Conservation (phyloP, 257 asterid species). For the Ocimum tenuiflorum region DNA sequence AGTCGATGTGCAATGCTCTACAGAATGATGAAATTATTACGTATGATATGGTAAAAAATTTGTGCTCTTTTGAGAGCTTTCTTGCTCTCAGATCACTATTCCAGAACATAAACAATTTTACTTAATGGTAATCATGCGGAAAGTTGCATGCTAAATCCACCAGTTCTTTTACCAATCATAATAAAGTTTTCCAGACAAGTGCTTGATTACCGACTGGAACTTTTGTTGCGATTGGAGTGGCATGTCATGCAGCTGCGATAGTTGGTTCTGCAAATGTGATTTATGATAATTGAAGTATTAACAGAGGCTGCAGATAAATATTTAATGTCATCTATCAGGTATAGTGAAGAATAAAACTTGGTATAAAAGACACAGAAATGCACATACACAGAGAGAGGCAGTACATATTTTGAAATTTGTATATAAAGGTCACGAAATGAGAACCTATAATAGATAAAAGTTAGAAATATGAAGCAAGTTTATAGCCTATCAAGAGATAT, state of each 20-base stretch:
- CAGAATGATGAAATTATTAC: not conserved
- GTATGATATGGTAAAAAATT: not conserved
- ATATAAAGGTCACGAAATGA: too few species aligned
- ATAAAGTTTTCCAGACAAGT: not conserved
- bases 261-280: slow-evolving; percentile 53
- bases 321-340: not conserved
- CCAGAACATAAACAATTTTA: slow-evolving; percentile 1
- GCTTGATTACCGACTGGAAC: slow-evolving; percentile 55
- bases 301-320: not conserved
- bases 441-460: too few species aligned
- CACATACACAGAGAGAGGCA: not conserved
- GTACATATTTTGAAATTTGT: not conserved
- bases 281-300: slow-evolving; percentile 15
- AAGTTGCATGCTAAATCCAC: slow-evolving; percentile 11
- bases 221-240: slow-evolving; percentile 67
- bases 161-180: slow-evolving; percentile 7
- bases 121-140: not conserved
- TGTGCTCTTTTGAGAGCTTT: not conserved
- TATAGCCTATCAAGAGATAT: not conserved
- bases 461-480: not conserved
- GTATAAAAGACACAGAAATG: slow-evolving; percentile 7
- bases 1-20: not conserved
- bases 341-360: not conserved
- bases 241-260: slow-evolving; percentile 67
- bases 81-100: not conserved